phyloP scores from a whole-genome alignment of 495 filamentous ascomycete genomes.

The Xylaria flabelliformis region DNA sequence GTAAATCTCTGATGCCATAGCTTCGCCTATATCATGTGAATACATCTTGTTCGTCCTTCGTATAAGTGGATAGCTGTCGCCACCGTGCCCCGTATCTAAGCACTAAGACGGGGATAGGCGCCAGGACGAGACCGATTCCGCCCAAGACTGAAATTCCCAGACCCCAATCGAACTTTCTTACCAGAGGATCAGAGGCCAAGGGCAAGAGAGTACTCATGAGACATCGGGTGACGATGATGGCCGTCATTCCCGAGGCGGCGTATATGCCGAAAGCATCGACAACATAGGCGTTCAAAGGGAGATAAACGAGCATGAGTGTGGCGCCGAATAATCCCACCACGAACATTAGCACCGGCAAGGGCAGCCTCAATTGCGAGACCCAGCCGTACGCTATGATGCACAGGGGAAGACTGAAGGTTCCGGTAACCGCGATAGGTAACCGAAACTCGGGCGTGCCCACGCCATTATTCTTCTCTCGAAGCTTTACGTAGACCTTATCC shows the following conservation, averaged over 20 bases:
- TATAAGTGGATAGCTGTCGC: conserved; percentile 59
- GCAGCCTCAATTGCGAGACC: conserved; percentile 46
- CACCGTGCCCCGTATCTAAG: conserved; percentile 56
- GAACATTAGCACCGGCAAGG: conserved; percentile 50
- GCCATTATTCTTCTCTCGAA: conserved; percentile 48
- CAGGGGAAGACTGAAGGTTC: conserved; percentile 51
- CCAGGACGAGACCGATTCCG: conserved; percentile 44
- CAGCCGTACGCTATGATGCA: conserved; percentile 57
- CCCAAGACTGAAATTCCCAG: conserved; percentile 55
- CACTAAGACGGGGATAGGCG: conserved; percentile 59
- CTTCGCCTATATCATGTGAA: not conserved
- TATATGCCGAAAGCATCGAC: conserved; percentile 64
- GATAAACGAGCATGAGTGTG: conserved; percentile 49
- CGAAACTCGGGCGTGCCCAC: conserved; percentile 56
- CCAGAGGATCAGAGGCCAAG: conserved; percentile 52
- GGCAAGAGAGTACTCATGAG: conserved; percentile 62
- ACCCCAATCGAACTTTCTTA: conserved; percentile 55
- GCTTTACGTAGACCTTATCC: conserved; percentile 59
- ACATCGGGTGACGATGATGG: conserved; percentile 60
- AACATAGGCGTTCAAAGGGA: conserved; percentile 61
- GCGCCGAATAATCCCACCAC: conserved; percentile 46
- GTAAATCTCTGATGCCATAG: not conserved
- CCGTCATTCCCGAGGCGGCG: conserved; percentile 63
- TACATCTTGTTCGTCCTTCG: conserved; percentile 32
- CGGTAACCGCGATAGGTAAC: conserved; percentile 56